A percentile compares a stretch with the other conserved stretches of the same genome.
Evolutionary conservation across 2,329 filamentous ascomycete species (phyloP).

Genomic region (Pseudogymnoascus sp.): DNA sequence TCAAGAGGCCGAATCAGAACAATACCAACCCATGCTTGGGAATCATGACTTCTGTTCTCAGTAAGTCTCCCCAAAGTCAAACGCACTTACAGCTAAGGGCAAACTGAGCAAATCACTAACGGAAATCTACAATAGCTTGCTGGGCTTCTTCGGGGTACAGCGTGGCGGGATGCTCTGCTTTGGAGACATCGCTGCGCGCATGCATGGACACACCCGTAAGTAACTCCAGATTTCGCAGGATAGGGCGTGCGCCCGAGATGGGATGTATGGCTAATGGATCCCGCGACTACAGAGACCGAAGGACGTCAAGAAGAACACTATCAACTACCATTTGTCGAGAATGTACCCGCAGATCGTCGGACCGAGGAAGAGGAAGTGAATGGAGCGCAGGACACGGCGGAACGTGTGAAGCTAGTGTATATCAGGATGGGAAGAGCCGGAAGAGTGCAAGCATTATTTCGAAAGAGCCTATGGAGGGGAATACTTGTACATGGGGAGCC

Average conservation of each 20-base stretch:
- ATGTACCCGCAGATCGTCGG: constrained; percentile 67
- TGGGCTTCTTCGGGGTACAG: constrained; percentile 74
- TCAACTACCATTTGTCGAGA: constrained; percentile 86
- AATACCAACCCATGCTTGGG: constrained; percentile 56
- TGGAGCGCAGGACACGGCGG: neutral
- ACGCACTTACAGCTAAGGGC: neutral
- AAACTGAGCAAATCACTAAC: constrained; percentile 6
- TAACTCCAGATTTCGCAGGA: constrained; percentile 24
- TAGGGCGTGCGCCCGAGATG: neutral
- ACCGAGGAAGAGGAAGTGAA: constrained; percentile 55
- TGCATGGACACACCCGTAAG: constrained; percentile 77
- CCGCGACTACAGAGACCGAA: constrained; percentile 41
- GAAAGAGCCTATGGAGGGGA: neutral
- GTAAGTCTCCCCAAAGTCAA: constrained; percentile 36
- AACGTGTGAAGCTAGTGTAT: neutral
- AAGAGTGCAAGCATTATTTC: neutral
- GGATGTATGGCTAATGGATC: constrained; percentile 11
- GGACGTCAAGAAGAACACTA: constrained; percentile 59
- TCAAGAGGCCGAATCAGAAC: constrained; percentile 54
- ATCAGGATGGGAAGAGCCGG: neutral
- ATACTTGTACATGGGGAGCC: constrained; percentile 6
- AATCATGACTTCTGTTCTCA: constrained; percentile 58
- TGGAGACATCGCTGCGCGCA: constrained; percentile 52
- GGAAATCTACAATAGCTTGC: constrained; percentile 48
- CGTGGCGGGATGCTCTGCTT: constrained; percentile 46